These are phyloP conservation scores for Martensiomyces pterosporus DNA, from an alignment of 192 early-diverging fungal species.

Conservation along the genomic window DNA sequence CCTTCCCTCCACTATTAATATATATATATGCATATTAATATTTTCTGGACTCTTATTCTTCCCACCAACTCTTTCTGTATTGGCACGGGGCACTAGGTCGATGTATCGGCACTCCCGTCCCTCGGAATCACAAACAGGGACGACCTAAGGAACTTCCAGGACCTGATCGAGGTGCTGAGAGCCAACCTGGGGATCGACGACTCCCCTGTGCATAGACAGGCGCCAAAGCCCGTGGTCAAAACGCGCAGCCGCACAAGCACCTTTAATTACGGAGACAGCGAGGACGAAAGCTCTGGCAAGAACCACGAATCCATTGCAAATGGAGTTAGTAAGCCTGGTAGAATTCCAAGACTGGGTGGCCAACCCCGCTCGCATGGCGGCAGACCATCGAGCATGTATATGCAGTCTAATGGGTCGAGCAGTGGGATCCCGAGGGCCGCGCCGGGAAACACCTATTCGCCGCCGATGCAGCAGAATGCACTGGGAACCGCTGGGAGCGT, in stretches of 20 bases:
- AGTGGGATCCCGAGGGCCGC: slow-evolving; percentile 27
- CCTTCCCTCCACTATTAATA: no score
- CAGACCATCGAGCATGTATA: slow-evolving; percentile 34
- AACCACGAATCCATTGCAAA: no score
- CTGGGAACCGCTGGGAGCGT: slow-evolving; percentile 2
- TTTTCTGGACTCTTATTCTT: no score
- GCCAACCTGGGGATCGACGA: background rate
- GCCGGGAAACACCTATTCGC: slow-evolving; percentile 17
- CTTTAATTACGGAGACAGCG: slow-evolving; percentile 19
- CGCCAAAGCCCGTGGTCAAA: slow-evolving; percentile 5
- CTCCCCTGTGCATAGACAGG: background rate
- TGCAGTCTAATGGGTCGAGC: slow-evolving; percentile 13
- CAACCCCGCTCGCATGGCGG: slow-evolving; percentile 4
- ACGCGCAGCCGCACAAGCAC: slow-evolving; percentile 9
- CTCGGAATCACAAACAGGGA: slow-evolving; percentile 28
- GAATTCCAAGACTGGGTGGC: slow-evolving; percentile 20
- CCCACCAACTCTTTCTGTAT: no score
- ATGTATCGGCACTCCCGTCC: slow-evolving; percentile 18
- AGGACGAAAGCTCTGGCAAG: no score
- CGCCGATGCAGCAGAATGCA: slow-evolving; percentile 20
- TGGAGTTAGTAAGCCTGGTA: no score
- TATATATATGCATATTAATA: slow-evolving; percentile 1
- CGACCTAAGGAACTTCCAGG: slow-evolving; percentile 23
- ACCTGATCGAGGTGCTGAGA: slow-evolving; percentile 20
- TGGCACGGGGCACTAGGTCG: no score